Percentiles rank a stretch among this genome's conserved stretches.
Evolutionary conservation across 1,139 yeast species (phyloP).

Genomic region (Yamadazyma trypodendri): DNA sequence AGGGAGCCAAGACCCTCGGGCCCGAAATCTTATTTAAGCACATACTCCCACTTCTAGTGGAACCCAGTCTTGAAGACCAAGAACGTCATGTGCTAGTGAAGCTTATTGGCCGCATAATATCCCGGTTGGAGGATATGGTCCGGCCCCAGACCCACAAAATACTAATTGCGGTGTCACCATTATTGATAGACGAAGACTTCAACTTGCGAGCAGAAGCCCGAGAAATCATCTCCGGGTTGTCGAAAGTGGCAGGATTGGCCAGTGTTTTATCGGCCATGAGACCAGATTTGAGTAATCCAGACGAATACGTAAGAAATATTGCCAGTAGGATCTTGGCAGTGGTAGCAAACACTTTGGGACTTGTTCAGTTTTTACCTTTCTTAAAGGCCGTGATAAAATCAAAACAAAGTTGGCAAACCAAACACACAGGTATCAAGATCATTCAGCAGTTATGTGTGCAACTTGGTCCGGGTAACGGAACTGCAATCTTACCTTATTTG

Average conservation of each 20-base stretch:
- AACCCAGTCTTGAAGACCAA: slow-evolving; percentile 71
- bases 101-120: slow-evolving; percentile 66
- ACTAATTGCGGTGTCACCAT: slow-evolving; percentile 72
- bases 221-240: slow-evolving; percentile 70
- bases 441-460: slow-evolving; percentile 73
- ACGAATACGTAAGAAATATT: slow-evolving; percentile 76
- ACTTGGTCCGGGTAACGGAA: slow-evolving; percentile 63
- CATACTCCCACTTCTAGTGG: slow-evolving; percentile 72
- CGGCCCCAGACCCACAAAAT: slow-evolving; percentile 76
- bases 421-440: slow-evolving; percentile 82
- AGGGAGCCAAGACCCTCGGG: slow-evolving; percentile 64
- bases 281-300: slow-evolving; percentile 80
- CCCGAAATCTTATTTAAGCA: slow-evolving; percentile 67
- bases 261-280: slow-evolving; percentile 74
- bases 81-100: slow-evolving; percentile 84
- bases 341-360: slow-evolving; percentile 78
- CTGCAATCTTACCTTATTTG: slow-evolving; percentile 65
- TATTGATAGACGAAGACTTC: slow-evolving; percentile 76
- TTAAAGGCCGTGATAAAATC: slow-evolving; percentile 79
- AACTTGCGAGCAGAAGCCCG: slow-evolving; percentile 74
- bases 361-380: slow-evolving; percentile 72
- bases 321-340: slow-evolving; percentile 84
- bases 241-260: slow-evolving; percentile 82
- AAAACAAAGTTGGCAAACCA: slow-evolving; percentile 78
- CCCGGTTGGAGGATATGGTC: slow-evolving; percentile 61